phyloP scores from a whole-genome alignment of 164 flowering plant genomes.

The Taxillus chinensis region DNA sequence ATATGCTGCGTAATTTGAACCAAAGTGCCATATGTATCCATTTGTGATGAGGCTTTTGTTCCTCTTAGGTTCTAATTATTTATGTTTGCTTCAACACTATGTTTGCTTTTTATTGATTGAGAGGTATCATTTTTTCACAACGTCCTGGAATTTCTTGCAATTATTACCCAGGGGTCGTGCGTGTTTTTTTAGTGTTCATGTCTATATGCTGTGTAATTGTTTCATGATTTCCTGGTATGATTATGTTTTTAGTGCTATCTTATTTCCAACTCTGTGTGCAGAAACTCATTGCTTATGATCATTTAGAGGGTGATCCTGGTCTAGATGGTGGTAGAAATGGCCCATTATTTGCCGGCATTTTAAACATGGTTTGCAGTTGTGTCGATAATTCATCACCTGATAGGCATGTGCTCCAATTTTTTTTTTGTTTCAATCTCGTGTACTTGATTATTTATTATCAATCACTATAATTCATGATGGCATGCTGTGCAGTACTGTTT shows the following conservation, averaged over 20 bases:
- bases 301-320: conserved; percentile 99
- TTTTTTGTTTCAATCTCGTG: too few relatives aligned
- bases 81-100: too few relatives aligned
- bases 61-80: too few relatives aligned
- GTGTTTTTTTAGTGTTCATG: not conserved
- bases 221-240: not conserved
- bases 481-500: conserved; percentile 66
- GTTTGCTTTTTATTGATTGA: too few relatives aligned
- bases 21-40: too few relatives aligned
- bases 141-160: too few relatives aligned
- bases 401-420: conserved; percentile 35
- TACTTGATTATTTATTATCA: not conserved
- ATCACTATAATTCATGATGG: conserved; percentile 13
- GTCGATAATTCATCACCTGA: conserved; percentile 93
- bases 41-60: too few relatives aligned
- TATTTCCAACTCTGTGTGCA: conserved; percentile 20
- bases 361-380: conserved; percentile 82
- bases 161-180: too few relatives aligned
- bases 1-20: too few relatives aligned
- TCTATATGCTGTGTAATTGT: not conserved
- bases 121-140: too few relatives aligned
- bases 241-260: conserved; percentile 3
- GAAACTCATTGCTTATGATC: conserved; percentile 99
- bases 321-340: conserved; percentile 75
- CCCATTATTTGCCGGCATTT: conserved; percentile 62